These are phyloP conservation scores for Aspergillus fumigatus DNA, from an alignment of 2,329 filamentous ascomycete genomes.

Conservation along the genomic window DNA sequence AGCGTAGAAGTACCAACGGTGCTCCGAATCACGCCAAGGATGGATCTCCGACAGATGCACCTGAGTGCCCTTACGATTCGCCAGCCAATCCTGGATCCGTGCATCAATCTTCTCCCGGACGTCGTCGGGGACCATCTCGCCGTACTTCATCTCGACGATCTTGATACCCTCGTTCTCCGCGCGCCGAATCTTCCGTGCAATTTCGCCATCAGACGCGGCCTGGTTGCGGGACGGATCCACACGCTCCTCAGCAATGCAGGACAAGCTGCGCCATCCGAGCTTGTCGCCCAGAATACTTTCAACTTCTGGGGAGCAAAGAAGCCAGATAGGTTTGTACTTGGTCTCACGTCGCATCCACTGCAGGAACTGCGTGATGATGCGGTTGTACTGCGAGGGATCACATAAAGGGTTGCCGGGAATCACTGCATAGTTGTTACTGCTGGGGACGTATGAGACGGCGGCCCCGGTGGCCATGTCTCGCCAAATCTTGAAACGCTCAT, in stretches of 20 bases:
- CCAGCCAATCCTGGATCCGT: conserved; percentile 74
- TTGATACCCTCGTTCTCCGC: conserved; percentile 81
- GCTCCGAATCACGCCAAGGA: conserved; percentile 78
- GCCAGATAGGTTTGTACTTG: conserved; percentile 76
- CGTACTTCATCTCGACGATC: conserved; percentile 66
- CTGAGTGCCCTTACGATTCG: conserved; percentile 74
- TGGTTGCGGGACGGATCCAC: conserved; percentile 68
- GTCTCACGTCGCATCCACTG: conserved; percentile 68
- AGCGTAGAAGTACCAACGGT: conserved; percentile 82
- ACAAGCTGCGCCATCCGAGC: conserved; percentile 82
- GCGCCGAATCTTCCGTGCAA: conserved; percentile 71
- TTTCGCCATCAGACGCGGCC: conserved; percentile 60
- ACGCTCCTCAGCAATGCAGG: conserved; percentile 83
- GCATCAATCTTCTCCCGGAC: conserved; percentile 65
- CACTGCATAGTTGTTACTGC: conserved; percentile 69
- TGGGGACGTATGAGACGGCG: conserved; percentile 75
- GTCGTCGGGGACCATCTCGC: conserved; percentile 59
- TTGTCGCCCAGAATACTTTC: conserved; percentile 76
- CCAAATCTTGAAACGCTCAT: conserved; percentile 85
- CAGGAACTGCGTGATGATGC: conserved; percentile 70
- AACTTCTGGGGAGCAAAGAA: conserved; percentile 73
- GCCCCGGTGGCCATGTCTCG: conserved; percentile 74
- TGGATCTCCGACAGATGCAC: conserved; percentile 86
- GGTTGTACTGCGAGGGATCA: conserved; percentile 68
- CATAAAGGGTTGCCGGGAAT: conserved; percentile 85